phyloP scores from a whole-genome alignment of 805 yeast species.

The Geotrichum ghanense region DNA sequence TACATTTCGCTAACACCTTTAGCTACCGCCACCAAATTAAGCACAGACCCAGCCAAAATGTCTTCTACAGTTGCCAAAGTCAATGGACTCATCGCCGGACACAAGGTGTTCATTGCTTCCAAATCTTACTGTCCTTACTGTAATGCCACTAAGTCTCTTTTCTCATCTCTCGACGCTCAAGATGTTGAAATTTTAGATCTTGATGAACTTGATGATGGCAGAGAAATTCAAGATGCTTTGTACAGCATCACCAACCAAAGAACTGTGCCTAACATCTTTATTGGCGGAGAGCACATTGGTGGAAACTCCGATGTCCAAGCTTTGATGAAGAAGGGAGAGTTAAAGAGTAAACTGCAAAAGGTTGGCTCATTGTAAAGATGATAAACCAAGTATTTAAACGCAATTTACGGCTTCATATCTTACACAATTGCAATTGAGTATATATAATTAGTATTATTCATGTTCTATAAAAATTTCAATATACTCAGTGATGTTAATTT shows the following conservation, averaged over 20 bases:
- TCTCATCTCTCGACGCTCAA: conserved; percentile 30
- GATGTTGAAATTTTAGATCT: conserved; percentile 42
- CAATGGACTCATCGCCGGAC: conserved; percentile 35
- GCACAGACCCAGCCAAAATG: too few relatives aligned
- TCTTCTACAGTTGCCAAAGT: not conserved
- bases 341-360: conserved; percentile 29
- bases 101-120: conserved; percentile 71
- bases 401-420: too few relatives aligned
- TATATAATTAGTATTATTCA: too few relatives aligned
- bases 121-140: conserved; percentile 56
- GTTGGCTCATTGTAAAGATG: conserved; percentile 6
- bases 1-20: too few relatives aligned
- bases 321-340: conserved; percentile 47
- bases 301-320: conserved; percentile 84
- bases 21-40: too few relatives aligned
- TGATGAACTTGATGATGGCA: conserved; percentile 52
- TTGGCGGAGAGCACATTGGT: conserved; percentile 86
- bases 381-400: too few relatives aligned
- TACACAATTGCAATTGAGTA: too few relatives aligned
- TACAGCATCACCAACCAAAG: conserved; percentile 72
- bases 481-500: too few relatives aligned
- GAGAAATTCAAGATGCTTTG: conserved; percentile 71
- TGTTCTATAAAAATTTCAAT: too few relatives aligned
- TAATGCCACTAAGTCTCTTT: conserved; percentile 35
- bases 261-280: conserved; percentile 89